Evolutionary conservation across 1,139 yeast species (phyloP).

Genomic region (Geotrichum armillariae): DNA sequence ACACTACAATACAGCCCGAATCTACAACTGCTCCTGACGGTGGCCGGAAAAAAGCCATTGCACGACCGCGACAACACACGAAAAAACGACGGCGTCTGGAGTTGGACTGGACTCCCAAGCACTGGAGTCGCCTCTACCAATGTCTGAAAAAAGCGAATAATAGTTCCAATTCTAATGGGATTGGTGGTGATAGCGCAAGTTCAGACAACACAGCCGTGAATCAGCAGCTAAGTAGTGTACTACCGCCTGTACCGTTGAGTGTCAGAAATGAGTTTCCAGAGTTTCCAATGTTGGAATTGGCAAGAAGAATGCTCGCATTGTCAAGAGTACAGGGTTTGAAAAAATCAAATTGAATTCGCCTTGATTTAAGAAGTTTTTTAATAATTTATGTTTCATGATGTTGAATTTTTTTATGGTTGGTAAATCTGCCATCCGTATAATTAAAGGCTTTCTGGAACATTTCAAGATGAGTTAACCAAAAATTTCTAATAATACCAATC

Average conservation of each 20-base stretch:
- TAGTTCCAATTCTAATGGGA: not conserved
- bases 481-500: too few relatives aligned
- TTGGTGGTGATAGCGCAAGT: not conserved
- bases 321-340: slow-evolving; percentile 2
- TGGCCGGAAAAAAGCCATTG: not conserved
- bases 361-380: not conserved
- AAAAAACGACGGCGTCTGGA: slow-evolving; percentile 7
- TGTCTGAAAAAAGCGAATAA: not conserved
- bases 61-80: not conserved
- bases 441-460: too few relatives aligned
- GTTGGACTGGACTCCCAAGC: slow-evolving; percentile 7
- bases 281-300: slow-evolving; percentile 14
- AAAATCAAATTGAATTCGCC: not conserved
- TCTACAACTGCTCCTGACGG: not conserved
- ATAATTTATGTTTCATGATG: not conserved
- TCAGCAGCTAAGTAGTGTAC: not conserved
- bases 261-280: slow-evolving; percentile 14
- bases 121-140: slow-evolving; percentile 13
- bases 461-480: too few relatives aligned
- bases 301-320: slow-evolving; percentile 15
- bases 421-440: too few relatives aligned
- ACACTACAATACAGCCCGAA: too few relatives aligned
- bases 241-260: slow-evolving; percentile 12
- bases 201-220: not conserved
- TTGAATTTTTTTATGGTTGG: too few relatives aligned